phyloP scores from a whole-genome alignment of 805 yeast genomes.

The Candida dendrica region DNA sequence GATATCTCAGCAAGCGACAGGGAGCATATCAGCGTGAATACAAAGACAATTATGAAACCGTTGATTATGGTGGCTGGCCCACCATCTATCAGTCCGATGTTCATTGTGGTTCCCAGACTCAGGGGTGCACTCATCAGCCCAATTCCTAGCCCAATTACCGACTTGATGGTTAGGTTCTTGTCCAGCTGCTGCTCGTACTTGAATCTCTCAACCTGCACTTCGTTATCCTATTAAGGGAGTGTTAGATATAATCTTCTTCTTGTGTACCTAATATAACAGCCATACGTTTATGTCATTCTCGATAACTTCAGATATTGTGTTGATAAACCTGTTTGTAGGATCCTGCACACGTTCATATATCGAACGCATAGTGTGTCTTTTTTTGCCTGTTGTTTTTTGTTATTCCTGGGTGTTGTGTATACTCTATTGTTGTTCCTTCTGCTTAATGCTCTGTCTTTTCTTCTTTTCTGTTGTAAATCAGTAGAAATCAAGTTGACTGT shows the following conservation, averaged over 20 bases:
- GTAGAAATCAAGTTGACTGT: no score
- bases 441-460: no score
- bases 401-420: no score
- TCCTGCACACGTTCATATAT: background rate
- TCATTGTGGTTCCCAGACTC: conserved; percentile 67
- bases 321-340: conserved; percentile 1
- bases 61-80: conserved; percentile 69
- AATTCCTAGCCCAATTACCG: conserved; percentile 73
- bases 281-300: conserved; percentile 7
- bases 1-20: conserved; percentile 71
- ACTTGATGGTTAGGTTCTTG: conserved; percentile 58
- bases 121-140: conserved; percentile 79
- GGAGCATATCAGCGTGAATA: conserved; percentile 59
- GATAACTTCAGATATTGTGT: conserved; percentile 4
- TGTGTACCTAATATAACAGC: background rate
- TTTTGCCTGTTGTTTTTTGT: background rate
- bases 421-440: no score
- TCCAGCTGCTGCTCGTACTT: conserved; percentile 67
- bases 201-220: conserved; percentile 54
- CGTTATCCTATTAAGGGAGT: conserved; percentile 22
- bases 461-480: no score
- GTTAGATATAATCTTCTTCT: conserved; percentile 1
- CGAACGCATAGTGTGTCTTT: background rate
- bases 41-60: conserved; percentile 65
- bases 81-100: conserved; percentile 67